Conservation (phyloP, 495 filamentous ascomycete species). For the Oleoguttula mirabilis region DNA sequence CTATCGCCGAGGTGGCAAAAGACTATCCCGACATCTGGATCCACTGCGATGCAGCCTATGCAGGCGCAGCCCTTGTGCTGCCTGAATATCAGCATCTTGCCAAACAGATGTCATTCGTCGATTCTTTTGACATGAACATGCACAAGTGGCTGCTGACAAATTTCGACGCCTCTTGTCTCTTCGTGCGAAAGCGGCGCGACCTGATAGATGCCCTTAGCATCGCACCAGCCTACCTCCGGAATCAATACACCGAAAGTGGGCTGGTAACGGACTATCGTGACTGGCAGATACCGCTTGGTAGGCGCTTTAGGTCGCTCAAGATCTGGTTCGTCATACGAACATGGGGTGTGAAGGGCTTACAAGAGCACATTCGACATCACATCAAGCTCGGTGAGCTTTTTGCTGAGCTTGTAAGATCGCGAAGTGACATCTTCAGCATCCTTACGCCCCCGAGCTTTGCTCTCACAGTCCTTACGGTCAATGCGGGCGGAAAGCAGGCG, state of each 20-base stretch:
- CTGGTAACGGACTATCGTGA: constrained; percentile 94
- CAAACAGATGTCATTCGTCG: constrained; percentile 50
- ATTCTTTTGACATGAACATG: constrained; percentile 91
- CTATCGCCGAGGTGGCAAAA: constrained; percentile 51
- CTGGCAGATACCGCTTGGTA: constrained; percentile 93
- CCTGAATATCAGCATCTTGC: constrained; percentile 68
- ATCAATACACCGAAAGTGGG: constrained; percentile 65
- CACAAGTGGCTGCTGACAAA: constrained; percentile 96
- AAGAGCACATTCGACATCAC: constrained; percentile 54
- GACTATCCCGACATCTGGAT: constrained; percentile 70
- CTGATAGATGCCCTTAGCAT: constrained; percentile 71
- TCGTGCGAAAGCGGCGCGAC: constrained; percentile 58
- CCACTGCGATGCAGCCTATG: constrained; percentile 94
- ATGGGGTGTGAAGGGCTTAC: constrained; percentile 72
- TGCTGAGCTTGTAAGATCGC: constrained; percentile 38
- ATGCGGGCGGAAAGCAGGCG: constrained; percentile 21
- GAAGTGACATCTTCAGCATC: constrained; percentile 67
- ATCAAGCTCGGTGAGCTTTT: constrained; percentile 61
- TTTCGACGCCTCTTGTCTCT: constrained; percentile 83
- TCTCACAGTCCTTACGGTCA: constrained; percentile 63
- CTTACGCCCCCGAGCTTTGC: constrained; percentile 65
- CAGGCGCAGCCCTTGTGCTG: constrained; percentile 68
- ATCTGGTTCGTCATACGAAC: constrained; percentile 92
- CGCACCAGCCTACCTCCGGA: constrained; percentile 71
- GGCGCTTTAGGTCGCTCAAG: constrained; percentile 85